Evolutionary conservation across 805 yeast genomes (phyloP), one percentile per base, ranked within the genome.

Genomic region (Barnettozyma sp.): DNA sequence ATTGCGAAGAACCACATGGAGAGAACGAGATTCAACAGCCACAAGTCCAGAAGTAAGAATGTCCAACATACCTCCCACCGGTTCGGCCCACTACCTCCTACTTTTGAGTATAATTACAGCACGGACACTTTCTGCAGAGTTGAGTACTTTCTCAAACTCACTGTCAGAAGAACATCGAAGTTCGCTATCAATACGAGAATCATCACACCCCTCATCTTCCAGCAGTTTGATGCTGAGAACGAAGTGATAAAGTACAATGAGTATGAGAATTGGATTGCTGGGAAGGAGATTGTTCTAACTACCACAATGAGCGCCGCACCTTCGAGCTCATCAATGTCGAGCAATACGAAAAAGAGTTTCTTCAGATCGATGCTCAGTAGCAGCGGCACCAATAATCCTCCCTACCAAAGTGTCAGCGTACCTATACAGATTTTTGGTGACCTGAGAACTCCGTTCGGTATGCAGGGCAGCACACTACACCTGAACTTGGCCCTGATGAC

Each of bases 131-230:
- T 6, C 16, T 27, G 35, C 25, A 9, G 21, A 2, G 18, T 38
- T 7, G 14, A 9, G 16, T 78, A 78, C 50, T 77, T 68, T 48
- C 63, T 78, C 36, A 77, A 78, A 53, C 81, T 66, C 8, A 77
- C 83, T 1, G 76, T 77, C 27, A 71, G 70, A 39, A 50, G 78
- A 30, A 55, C 77, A 2, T 64, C 76, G 3, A 48, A 74, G 22
- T 58, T 73, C 38, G 67, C 68, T 36, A 34, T 63, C 19, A 77
- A 74, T 40, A 47, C 68, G 22, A 58, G 82, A 25, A 52, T 66
- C 9, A 51, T 50, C 32, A 66, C 65, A 30, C 79, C 78, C 5
- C 72, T 80, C 10, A 22, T 22, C 2, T 32, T 41, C 19, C 16
- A 43, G 56, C 60, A 3, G 73, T 78, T 42, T 52, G 44, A 41